Conservation (phyloP, 2,329 filamentous ascomycete species). For the Exophiala xenobiotica region DNA sequence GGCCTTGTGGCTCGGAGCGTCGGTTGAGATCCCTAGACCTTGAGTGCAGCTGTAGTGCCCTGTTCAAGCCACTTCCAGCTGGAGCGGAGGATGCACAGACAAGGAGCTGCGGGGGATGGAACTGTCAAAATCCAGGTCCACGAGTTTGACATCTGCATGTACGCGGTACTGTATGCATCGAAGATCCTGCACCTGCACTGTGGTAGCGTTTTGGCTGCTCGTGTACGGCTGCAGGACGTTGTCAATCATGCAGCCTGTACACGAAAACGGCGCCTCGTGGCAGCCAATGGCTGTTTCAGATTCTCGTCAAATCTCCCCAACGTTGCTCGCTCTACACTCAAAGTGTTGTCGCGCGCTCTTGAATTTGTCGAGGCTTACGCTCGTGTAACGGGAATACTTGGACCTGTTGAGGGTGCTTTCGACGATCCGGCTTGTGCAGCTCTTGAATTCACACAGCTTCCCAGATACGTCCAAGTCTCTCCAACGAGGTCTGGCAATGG, state of each 20-base stretch:
- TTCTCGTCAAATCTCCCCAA: constrained; percentile 5
- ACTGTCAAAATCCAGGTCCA: neutral
- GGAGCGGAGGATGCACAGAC: neutral
- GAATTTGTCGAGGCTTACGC: neutral
- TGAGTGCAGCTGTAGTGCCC: too few relatives aligned
- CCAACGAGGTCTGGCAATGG: too few relatives aligned
- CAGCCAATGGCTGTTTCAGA: neutral
- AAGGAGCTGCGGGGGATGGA: neutral
- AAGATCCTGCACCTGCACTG: constrained; percentile 8
- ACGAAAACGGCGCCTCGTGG: constrained; percentile 5
- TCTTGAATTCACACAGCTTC: too few relatives aligned
- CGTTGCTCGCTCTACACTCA: neutral
- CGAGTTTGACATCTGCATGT: constrained; percentile 7
- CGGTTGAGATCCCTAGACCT: too few relatives aligned
- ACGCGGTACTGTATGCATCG: neutral
- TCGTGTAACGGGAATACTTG: too few relatives aligned
- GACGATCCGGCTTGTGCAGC: too few relatives aligned
- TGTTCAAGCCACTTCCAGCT: neutral
- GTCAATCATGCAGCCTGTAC: constrained; percentile 2
- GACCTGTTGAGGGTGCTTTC: too few relatives aligned
- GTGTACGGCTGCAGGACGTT: neutral
- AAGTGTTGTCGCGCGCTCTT: neutral
- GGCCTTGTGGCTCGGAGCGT: too few relatives aligned
- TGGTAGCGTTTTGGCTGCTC: neutral
- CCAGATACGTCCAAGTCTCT: too few relatives aligned